Base-by-base conservation (phyloP, 345 rosid species). In the Hibiscus tridactylites region DNA sequence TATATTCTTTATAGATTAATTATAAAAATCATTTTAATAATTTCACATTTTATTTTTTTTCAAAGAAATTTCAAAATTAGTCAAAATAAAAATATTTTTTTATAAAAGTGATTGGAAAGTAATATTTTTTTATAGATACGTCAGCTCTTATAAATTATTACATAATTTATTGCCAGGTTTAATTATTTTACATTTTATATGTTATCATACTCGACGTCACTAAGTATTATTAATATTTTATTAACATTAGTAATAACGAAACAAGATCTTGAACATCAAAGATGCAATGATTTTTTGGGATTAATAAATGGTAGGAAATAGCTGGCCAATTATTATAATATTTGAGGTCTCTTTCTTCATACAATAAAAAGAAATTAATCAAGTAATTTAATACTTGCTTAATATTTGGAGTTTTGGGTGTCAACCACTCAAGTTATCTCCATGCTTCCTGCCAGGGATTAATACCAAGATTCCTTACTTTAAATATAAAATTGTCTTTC, bases 391-490 rank as follows among this genome's bases (percentile, higher is more conserved):
- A 44, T 13, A 9, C 49, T n/a, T 61, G 16, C 15, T 13, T 12
- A 28, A 12, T 31, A 39, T 61, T 61, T 68, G 74, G 77, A 73
- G 37, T 56, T 63, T 50, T 54, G 68, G 79, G 83, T 68, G 70
- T 74, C 76, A 74, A 12, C 21, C 42, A 31, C 33, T 31, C 33
- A 31, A 31, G 33, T 5, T 71, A 67, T 44, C 46, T 56, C 74
- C 75, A 68, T 72, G 75, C 66, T 81, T 75, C 79, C 77, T 71
- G 76, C 71, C 61, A 24, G 19, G 78, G 59, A 74, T 65, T 74
- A 15, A 16, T 65, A 21, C 11, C 44, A 7, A 39, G 28, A 49
- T 65, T 65, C 52, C 53, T 49, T 6, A 42, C 17, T 19, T 42
- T 21, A 9, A 62, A 16, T 44, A 61, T n/a, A 35, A 7, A 61